These are phyloP conservation scores for Posidonia australis DNA, from an alignment of 106 monocot genomes.

Conservation along the genomic window DNA sequence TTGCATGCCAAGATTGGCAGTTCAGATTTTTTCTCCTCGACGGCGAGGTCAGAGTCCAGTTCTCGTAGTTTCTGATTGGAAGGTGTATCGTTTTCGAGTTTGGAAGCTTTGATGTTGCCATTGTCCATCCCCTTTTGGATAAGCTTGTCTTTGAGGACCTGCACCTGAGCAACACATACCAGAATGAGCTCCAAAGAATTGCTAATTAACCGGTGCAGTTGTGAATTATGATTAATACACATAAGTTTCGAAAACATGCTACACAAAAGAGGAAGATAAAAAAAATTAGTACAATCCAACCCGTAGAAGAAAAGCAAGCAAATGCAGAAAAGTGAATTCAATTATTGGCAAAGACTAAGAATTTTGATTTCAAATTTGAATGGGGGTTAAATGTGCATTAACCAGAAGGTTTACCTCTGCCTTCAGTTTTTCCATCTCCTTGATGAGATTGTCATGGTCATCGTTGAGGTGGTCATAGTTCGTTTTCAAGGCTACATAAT, in stretches of 20 bases:
- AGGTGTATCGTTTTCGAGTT: neutral
- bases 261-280: too few relatives aligned
- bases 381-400: neutral
- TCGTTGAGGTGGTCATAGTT: slow-evolving; percentile 33
- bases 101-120: neutral
- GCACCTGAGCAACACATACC: neutral
- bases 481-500: slow-evolving; percentile 32
- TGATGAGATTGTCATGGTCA: slow-evolving; percentile 32
- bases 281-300: too few relatives aligned
- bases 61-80: neutral
- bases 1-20: neutral
- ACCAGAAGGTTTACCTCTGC: slow-evolving; percentile 29
- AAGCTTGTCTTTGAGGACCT: neutral
- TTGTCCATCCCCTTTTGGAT: neutral
- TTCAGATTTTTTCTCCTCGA: neutral
- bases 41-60: neutral
- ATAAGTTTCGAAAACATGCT: neutral
- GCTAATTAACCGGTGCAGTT: neutral
- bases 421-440: slow-evolving; percentile 50
- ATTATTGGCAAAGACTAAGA: too few relatives aligned
- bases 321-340: too few relatives aligned
- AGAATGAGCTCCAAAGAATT: too few relatives aligned
- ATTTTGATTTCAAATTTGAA: neutral
- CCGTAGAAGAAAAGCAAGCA: too few relatives aligned
- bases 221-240: neutral